Base-by-base conservation (phyloP, 768 basidiomycete genomes). In the Phlebiopsis gigantea region DNA sequence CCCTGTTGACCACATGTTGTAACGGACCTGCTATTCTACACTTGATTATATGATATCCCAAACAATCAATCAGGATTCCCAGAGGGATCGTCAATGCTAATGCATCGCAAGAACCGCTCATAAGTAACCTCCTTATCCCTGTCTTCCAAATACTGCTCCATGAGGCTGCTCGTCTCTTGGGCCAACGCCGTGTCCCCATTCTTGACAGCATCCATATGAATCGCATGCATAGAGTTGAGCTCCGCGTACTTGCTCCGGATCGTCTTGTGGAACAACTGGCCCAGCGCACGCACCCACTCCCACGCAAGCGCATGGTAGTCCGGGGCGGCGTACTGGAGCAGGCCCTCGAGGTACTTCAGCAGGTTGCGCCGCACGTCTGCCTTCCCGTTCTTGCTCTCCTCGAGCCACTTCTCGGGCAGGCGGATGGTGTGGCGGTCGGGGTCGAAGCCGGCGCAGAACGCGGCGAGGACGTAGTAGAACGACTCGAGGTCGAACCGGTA, bases 401-500 rank as follows among this genome's bases (percentile, higher is more conserved):
- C 24, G 15, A 26, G 14, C 42, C 41, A 54, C 25, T 45, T 41
- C 2, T 30, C 42, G n/a, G 29, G 42, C n/a, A 54, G 21, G 25
- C 42, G n/a, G 15, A 54, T 24, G 42, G 22, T 19, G 42, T 54
- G 53, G 6, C 7, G 7, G 14, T 44, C 29, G 4, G 55, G 55
- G n/a, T 34, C 19, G 25, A 46, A 56, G 45, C 34, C 34, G 1
- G 55, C 55, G 34, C 44, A 46, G 55, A 56, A 46, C 45, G 34
- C 34, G 26, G 46, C 55, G 46, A 56, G 44, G 64, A 71, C 39
- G 47, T 56, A 57, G 49, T 59, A 57, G 47, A 60, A 56, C 17
- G 57, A 59, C 31, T 59, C 57, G 30, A 59, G 43, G 53, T 59
- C 57, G 46, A 55, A 41, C 14, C 57, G 51, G 42, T 59, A 59